Base-by-base conservation (phyloP, 371 early-diverging fungal species). In the Apophysomyces sp. region DNA sequence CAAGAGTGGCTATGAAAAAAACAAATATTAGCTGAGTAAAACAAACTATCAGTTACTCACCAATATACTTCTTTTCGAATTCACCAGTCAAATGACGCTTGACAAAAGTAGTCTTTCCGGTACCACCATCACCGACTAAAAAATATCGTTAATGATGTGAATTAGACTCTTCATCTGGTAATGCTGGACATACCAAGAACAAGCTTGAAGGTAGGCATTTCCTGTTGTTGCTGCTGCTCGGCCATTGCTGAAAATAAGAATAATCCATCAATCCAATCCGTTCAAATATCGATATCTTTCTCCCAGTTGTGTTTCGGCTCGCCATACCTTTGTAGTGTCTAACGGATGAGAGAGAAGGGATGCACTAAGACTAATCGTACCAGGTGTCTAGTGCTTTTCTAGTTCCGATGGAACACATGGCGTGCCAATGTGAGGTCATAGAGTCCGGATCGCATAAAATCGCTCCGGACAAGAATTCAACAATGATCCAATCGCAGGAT, bases 71-170 rank as follows among this genome's bases (percentile, higher is more conserved):
- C 93, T 98, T 98, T 83, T 98, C 99, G 77, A 99, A 99, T 85
- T 97, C 99, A 74, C 99, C 99, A 69, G 98, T 96, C 83, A 97
- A 89, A 76, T 99, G 98, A 75, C 99, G 98, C 88, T 99, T 99
- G 68, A 99, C 98, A 75, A 98, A 99, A 66, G 99, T 99, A 68
- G 99, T 99, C 87, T 99, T 99, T 68, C 99, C 99, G 61, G 99
- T 98, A 85, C 99, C 99, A 81, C 99, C 99, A 82, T 99, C 99
- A 66, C 99, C 99, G 74, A 99, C 98, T 84, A 89, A 31, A 31
- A 27, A 26, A 51, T 26, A n/a, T n/a, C n/a, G 57, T 24, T 54
- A 39, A 40, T 24, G 30, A 24, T n/a, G 41, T 52, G 24, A 12
- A 31, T 21, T 39, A 40, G 54, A 15, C 32, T 29, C 15, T 44